phyloP scores from a whole-genome alignment of 805 yeast genomes.

The Ogataea thermomethanolica region DNA sequence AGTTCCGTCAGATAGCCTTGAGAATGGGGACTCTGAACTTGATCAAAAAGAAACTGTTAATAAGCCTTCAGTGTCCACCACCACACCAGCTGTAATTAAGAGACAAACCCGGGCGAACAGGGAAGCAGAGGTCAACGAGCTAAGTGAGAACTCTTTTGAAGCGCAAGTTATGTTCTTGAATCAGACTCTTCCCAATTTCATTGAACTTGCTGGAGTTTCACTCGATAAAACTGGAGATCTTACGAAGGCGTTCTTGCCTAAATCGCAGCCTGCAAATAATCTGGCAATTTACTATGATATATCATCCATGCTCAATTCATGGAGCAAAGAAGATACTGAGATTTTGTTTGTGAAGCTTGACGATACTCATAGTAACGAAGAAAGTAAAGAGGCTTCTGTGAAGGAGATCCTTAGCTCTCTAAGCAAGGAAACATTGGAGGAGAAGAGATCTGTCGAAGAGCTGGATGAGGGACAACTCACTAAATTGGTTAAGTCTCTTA shows the following conservation, averaged over 20 bases:
- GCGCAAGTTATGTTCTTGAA: conserved; percentile 20
- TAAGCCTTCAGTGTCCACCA: not conserved
- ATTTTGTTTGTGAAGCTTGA: conserved; percentile 23
- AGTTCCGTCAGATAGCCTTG: not conserved
- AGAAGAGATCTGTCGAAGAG: conserved; percentile 15
- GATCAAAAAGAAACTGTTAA: conserved; percentile 5
- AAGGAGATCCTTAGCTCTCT: conserved; percentile 32
- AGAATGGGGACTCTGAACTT: conserved; percentile 5
- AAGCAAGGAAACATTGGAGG: conserved; percentile 12
- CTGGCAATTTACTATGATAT: conserved; percentile 5
- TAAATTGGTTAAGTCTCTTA: conserved; percentile 17
- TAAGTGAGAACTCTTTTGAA: conserved; percentile 14
- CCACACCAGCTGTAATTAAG: conserved; percentile 12
- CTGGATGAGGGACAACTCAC: conserved; percentile 20
- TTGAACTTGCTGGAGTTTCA: conserved; percentile 32
- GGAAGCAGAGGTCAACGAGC: conserved; percentile 18
- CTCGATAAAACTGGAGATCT: conserved; percentile 27
- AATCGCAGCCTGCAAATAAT: not conserved
- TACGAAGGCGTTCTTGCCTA: conserved; percentile 4
- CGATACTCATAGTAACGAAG: conserved; percentile 6
- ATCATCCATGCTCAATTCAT: conserved; percentile 12
- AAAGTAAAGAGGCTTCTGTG: conserved; percentile 24
- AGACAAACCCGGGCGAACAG: conserved; percentile 19
- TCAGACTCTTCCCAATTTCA: conserved; percentile 16
- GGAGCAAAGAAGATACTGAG: conserved; percentile 25